These are phyloP conservation scores for Exutisphaerella laricina DNA, from an alignment of 2,329 filamentous ascomycete genomes.

Conservation along the genomic window DNA sequence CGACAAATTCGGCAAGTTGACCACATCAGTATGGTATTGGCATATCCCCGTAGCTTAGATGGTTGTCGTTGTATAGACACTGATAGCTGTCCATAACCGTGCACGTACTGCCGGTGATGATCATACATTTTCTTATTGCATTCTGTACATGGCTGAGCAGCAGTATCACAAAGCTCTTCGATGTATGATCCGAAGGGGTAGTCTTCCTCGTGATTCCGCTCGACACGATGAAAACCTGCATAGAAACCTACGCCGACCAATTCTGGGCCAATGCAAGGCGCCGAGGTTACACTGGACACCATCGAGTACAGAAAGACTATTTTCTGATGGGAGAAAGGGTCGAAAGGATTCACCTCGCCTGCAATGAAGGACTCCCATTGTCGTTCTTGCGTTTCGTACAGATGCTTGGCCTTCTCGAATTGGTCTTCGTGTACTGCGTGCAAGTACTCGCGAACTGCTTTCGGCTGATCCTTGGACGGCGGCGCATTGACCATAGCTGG, in stretches of 20 bases:
- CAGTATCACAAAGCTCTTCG: constrained; percentile 75
- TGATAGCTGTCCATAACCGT: constrained; percentile 89
- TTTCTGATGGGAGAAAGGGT: constrained; percentile 92
- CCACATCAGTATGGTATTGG: constrained; percentile 91
- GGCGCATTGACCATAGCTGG: constrained; percentile 92
- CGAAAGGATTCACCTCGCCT: constrained; percentile 81
- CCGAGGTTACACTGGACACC: constrained; percentile 87
- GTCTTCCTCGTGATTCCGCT: constrained; percentile 67
- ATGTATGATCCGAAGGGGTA: constrained; percentile 94
- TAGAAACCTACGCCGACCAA: constrained; percentile 91
- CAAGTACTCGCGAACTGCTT: constrained; percentile 85
- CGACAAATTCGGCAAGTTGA: constrained; percentile 90
- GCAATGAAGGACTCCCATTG: constrained; percentile 96
- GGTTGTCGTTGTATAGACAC: constrained; percentile 77
- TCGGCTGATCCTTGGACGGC: constrained; percentile 76
- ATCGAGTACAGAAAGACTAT: constrained; percentile 92
- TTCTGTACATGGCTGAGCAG: constrained; percentile 69
- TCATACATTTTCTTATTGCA: constrained; percentile 87
- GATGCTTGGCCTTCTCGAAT: constrained; percentile 89
- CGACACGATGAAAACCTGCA: constrained; percentile 69
- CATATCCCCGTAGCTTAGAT: constrained; percentile 58
- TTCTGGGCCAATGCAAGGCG: constrained; percentile 86
- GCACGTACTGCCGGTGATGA: constrained; percentile 94
- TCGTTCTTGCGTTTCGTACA: constrained; percentile 87
- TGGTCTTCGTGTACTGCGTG: constrained; percentile 95